Evolutionary conservation across 1,284 basidiomycete genomes (phyloP), one percentile per base, ranked within the genome.

Genomic region (Hemileccinum hortonii): DNA sequence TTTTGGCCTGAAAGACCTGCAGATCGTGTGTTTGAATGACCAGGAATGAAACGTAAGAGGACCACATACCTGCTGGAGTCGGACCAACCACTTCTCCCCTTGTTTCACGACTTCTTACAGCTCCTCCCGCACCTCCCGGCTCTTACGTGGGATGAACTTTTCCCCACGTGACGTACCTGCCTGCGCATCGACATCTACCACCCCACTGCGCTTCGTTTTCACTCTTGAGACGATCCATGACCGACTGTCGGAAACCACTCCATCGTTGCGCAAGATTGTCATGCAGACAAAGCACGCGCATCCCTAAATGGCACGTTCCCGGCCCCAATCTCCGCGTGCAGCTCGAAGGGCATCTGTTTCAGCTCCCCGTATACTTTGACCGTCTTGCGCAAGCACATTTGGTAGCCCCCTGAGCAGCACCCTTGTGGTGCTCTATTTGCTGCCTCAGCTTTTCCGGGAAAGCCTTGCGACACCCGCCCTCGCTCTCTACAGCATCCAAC

Each of bases 241-340:
- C 83, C 15, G 75, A 81, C 55, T 83, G 77, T 30, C 90, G 77
- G 16, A 88, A 70, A 51, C 87, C 87, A 10, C 80, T 78, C 81
- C 90, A 90, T 52, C 81, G 73, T 57, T 83, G 79, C 24, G 86
- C 86, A 0, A 92, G 93, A 58, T 93, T 94, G 42, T 88, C 83
- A 11, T 70, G 73, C 53, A 94, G 70, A 40, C 80, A 80, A 10
- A 94, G 73, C 4, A 93, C 80, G 14, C 88, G 82, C 37, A 81
- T 78, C 19, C 82, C 83, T 0, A 83, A n/a, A 83, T 1, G 86
- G 86, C 9, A 94, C 78, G 61, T 86, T 77, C 5, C 92, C 92
- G 0, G 81, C 82, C 0, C 83, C 88, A 26, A 92, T 83, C 67
- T 90, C 84, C 3, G 84, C 85, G 18, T 79, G 75, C 1, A 94